phyloP scores from a whole-genome alignment of 2,329 filamentous ascomycete genomes.

The Basipetospora chlamydospora region DNA sequence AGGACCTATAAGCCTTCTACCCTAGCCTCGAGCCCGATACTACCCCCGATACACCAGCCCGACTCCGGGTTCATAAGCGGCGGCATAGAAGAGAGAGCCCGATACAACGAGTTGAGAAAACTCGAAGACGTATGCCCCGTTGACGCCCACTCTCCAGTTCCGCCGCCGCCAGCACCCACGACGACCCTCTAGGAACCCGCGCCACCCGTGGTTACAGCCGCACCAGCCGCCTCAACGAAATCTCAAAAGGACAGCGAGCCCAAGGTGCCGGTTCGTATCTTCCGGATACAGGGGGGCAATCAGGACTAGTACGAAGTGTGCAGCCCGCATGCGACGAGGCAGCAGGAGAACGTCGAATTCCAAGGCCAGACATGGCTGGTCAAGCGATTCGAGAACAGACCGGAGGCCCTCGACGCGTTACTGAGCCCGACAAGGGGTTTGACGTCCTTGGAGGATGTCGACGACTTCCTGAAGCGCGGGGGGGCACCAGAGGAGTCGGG shows the following conservation, averaged over 20 bases:
- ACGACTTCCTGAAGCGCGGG: no score
- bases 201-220: no score
- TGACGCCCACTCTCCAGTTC: slow-evolving; percentile 13
- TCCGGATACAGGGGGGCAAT: slow-evolving; percentile 20
- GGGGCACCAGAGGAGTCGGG: no score
- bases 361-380: no score
- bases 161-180: slow-evolving; percentile 7
- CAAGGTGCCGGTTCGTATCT: slow-evolving; percentile 28
- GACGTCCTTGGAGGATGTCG: no score
- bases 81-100: slow-evolving; percentile 54
- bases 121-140: slow-evolving; percentile 5
- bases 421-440: no score
- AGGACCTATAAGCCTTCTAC: no score
- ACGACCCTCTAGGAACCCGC: neutral
- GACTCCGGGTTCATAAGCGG: slow-evolving; percentile 82
- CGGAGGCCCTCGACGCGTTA: no score
- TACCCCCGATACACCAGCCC: slow-evolving; percentile 49
- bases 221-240: no score
- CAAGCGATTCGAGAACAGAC: no score
- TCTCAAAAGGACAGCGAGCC: slow-evolving; percentile 14
- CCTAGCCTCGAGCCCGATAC: slow-evolving; percentile 67
- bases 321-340: slow-evolving; percentile 12
- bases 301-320: slow-evolving; percentile 21
- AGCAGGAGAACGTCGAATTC: no score
- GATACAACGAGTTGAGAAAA: slow-evolving; percentile 34